A percentile compares a stretch with the other conserved stretches of the same genome.
These are phyloP conservation scores for Aspergillus thermomutatus DNA, from an alignment of 2,329 filamentous ascomycete species.

Conservation along the genomic window DNA sequence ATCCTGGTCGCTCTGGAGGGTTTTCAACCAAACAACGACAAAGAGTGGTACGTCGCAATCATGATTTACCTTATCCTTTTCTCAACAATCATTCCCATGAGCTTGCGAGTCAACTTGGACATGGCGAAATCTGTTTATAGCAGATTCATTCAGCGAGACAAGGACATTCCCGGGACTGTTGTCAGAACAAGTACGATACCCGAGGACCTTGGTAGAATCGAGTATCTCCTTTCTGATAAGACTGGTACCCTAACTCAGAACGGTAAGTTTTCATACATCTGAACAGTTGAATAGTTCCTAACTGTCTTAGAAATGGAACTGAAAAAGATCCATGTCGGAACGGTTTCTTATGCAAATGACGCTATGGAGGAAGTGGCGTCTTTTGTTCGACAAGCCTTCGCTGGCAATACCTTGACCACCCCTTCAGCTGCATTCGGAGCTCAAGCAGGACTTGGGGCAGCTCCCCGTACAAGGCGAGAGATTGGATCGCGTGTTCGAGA, in stretches of 20 bases:
- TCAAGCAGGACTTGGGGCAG: conserved; percentile 54
- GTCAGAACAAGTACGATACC: conserved; percentile 97
- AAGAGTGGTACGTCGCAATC: conserved; percentile 88
- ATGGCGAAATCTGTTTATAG: conserved; percentile 97
- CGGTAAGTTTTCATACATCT: conserved; percentile 37
- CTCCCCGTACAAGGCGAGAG: conserved; percentile 83
- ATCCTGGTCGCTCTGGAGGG: conserved; percentile 84
- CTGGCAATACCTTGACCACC: conserved; percentile 59
- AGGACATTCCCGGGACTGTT: conserved; percentile 85
- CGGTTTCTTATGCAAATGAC: conserved; percentile 96
- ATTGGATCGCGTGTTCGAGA: conserved; percentile 92
- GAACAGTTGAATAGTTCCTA: conserved; percentile 8
- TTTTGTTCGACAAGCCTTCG: conserved; percentile 83
- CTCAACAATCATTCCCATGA: conserved; percentile 98
- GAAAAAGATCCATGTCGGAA: conserved; percentile 97
- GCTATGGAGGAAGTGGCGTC: conserved; percentile 95
- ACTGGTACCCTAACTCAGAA: conserved; percentile 98
- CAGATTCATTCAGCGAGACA: conserved; percentile 88
- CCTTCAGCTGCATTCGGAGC: conserved; percentile 68
- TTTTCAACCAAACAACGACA: conserved; percentile 57
- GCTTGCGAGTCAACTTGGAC: conserved; percentile 91
- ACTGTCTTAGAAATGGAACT: conserved; percentile 78
- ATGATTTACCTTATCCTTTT: conserved; percentile 98
- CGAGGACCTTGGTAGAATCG: conserved; percentile 90
- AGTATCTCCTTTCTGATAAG: conserved; percentile 95